Evolutionary conservation across 1,139 yeast species (phyloP), one percentile per base, ranked within the genome.

Genomic region (Fermentozyma sake): DNA sequence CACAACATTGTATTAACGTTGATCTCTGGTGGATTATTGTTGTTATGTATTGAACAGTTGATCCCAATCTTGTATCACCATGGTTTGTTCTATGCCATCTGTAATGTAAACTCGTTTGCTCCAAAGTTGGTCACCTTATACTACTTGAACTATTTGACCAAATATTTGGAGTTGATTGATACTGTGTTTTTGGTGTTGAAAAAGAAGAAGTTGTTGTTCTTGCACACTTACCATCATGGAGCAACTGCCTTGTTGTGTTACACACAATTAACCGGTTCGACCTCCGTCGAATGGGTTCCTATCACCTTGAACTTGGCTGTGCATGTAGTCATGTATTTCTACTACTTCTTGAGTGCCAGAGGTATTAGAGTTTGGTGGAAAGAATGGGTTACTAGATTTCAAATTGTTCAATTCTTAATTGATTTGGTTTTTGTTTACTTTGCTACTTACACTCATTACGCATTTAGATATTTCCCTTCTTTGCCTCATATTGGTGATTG

Each of bases 321-420:
- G 27, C 98, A 91, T 54, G 96, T 91, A 28, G 80, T 91, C 44
- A 91, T 91, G 98, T 91, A 91, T 76, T 91, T 89, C 84, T 91
- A 91, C 74, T 91, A 91, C 71, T 89, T 87, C 74, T 70, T 91
- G 50, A 74, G 91, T 43, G 86, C 97, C 11, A 76, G 95, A 58
- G 95, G 96, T 36, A 84, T 89, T 54, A 79, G 91, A 48, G 96
- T 91, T 34, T 89, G 97, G 97, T 91, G 98, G 98, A 91, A 91
- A 65, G 95, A 89, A 65, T 91, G 96, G 96, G 96, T 91, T 46
- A 91, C 98, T 29, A 76, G 95, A 44, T 79, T 85, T 72, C 98
- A 91, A 68, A 91, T 91, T 61, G 74, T 84, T 48, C 98, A 91
- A 66, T 91, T 91, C 51, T 68, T 91, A 49, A 72, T 91, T 50